Conservation (phyloP, 176 grass and related monocot genomes). For the Calamus simplicifolius region DNA sequence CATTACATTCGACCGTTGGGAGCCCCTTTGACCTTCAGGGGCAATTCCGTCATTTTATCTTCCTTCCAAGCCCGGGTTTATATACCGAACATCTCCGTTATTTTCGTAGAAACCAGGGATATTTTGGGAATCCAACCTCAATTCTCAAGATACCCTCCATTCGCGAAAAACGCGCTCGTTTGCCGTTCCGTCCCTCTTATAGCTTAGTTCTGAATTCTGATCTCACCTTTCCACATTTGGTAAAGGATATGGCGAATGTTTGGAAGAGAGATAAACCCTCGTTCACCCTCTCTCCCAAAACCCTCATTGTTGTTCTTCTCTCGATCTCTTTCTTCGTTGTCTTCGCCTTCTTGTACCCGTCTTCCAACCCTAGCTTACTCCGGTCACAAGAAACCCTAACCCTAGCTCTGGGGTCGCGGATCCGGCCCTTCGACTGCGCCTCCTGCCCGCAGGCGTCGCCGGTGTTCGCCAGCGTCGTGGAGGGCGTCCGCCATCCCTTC, state of each 20-base stretch:
- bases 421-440: slow-evolving; percentile 65
- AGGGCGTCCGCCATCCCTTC: slow-evolving; percentile 69
- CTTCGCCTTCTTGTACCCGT: slow-evolving; percentile 37
- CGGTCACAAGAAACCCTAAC: background rate
- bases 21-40: too few relatives aligned
- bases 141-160: too few relatives aligned
- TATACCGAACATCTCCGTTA: too few relatives aligned
- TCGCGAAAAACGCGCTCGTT: too few relatives aligned
- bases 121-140: too few relatives aligned
- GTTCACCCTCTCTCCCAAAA: slow-evolving; percentile 19
- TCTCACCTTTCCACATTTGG: too few relatives aligned
- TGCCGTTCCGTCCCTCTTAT: too few relatives aligned
- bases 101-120: too few relatives aligned
- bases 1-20: too few relatives aligned
- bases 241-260: slow-evolving; percentile 7
- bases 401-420: background rate
- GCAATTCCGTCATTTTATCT: too few relatives aligned
- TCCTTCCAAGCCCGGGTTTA: too few relatives aligned
- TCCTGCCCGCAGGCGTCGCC: slow-evolving; percentile 74
- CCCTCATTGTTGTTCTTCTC: slow-evolving; percentile 6
- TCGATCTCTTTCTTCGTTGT: slow-evolving; percentile 37
- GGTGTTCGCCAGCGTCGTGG: slow-evolving; percentile 78
- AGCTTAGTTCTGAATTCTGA: too few relatives aligned
- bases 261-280: slow-evolving; percentile 40
- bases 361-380: slow-evolving; percentile 29